These are phyloP conservation scores for Chaetomium globosum DNA, from an alignment of 2,329 filamentous ascomycete genomes.

Conservation along the genomic window DNA sequence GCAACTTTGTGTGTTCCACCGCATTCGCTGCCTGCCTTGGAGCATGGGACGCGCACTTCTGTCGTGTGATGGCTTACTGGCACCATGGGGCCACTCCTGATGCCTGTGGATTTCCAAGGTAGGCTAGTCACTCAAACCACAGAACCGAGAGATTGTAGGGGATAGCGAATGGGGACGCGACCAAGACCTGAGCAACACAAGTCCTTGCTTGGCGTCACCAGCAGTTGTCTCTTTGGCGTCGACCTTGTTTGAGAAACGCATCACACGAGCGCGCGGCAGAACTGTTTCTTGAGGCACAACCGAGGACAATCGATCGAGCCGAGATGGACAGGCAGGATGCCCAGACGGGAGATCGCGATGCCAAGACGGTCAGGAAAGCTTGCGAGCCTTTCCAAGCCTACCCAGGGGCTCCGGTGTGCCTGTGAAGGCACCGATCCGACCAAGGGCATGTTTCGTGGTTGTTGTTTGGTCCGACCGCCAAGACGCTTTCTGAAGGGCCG, in stretches of 20 bases:
- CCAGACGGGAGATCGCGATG: conserved; percentile 38
- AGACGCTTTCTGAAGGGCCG: not conserved
- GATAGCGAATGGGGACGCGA: not conserved
- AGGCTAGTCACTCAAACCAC: not conserved
- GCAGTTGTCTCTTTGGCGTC: not conserved
- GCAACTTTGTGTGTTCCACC: conserved; percentile 7
- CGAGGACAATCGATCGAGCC: conserved; percentile 16
- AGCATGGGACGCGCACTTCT: conserved; percentile 11
- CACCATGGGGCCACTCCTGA: too few species aligned
- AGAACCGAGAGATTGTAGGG: not conserved
- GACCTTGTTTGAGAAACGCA: conserved; percentile 6
- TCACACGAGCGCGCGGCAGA: conserved; percentile 14
- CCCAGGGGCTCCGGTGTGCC: conserved; percentile 18
- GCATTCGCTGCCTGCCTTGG: not conserved
- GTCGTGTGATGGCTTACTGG: conserved; percentile 7
- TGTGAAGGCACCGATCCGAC: conserved; percentile 12
- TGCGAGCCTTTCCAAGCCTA: conserved; percentile 19
- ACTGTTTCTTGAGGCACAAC: conserved; percentile 10
- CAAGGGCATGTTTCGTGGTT: conserved; percentile 5
- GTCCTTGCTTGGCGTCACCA: conserved; percentile 22
- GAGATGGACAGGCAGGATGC: conserved; percentile 28
- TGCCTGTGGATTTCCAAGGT: not conserved
- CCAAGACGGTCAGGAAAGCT: conserved; percentile 32
- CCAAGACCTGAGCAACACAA: not conserved
- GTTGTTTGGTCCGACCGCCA: conserved; percentile 19